These are phyloP conservation scores for Protomyces pachydermus DNA, from an alignment of 1,139 yeast species.

Conservation along the genomic window DNA sequence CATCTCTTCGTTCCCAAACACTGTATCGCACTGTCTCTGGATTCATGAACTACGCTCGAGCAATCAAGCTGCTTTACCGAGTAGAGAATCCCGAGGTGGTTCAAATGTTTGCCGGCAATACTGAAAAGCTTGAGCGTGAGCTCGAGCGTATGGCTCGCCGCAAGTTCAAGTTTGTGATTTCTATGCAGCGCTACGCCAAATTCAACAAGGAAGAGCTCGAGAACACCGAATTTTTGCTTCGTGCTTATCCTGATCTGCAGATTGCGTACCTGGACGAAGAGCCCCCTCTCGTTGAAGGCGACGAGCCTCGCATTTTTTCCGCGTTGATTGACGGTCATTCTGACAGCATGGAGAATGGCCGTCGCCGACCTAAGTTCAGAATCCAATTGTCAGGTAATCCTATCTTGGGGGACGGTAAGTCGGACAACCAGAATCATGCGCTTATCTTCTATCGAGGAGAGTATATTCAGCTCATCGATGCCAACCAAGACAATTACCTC, in stretches of 20 bases:
- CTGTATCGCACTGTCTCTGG: conserved; percentile 98
- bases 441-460: conserved; percentile 98
- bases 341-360: conserved; percentile 94
- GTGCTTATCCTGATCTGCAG: conserved; percentile 98
- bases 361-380: conserved; percentile 98
- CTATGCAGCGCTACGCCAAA: conserved; percentile 97
- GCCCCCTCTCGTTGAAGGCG: conserved; percentile 83
- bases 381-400: conserved; percentile 98
- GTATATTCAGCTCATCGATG: conserved; percentile 94
- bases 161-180: conserved; percentile 92
- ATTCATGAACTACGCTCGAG: conserved; percentile 98
- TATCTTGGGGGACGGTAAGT: conserved; percentile 98
- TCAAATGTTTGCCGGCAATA: conserved; percentile 96
- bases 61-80: conserved; percentile 92
- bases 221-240: conserved; percentile 92
- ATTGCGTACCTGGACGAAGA: conserved; percentile 97
- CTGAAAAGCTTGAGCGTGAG: conserved; percentile 90
- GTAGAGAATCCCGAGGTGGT: conserved; percentile 99
- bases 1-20: conserved; percentile 96
- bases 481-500: conserved; percentile 95
- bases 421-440: conserved; percentile 98
- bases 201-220: conserved; percentile 97
- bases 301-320: conserved; percentile 94
- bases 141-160: conserved; percentile 99
- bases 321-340: conserved; percentile 98